Conservation (phyloP, 192 early-diverging fungal species). For the Nowakowskiella sp. region DNA sequence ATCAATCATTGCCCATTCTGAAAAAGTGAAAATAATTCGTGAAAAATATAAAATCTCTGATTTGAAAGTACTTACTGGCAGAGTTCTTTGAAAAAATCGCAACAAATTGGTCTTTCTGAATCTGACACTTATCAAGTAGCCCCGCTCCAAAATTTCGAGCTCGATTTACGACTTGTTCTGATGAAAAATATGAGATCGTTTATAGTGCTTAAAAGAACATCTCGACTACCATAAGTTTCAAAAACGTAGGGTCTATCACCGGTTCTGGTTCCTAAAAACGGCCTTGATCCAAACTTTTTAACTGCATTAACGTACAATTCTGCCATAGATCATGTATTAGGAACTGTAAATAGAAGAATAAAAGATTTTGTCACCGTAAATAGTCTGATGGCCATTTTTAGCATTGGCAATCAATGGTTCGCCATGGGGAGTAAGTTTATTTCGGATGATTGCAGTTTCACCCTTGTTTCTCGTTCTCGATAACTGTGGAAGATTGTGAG, state of each 20-base stretch:
- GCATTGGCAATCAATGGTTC: conserved; percentile 3
- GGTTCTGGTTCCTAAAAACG: conserved; percentile 26
- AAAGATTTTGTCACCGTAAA: conserved; percentile 15
- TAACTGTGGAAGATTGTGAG: neutral
- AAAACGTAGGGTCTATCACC: conserved; percentile 22
- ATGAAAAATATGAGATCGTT: neutral
- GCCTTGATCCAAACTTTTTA: conserved; percentile 8
- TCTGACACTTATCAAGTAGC: conserved; percentile 7
- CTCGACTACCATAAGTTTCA: conserved; percentile 16
- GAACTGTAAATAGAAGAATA: neutral
- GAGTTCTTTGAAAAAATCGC: conserved; percentile 23
- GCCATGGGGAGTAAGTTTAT: conserved; percentile 16
- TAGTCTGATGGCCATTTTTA: conserved; percentile 10
- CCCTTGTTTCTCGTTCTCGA: conserved; percentile 19
- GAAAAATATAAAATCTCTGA: conserved; percentile 4
- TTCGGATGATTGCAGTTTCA: conserved; percentile 26
- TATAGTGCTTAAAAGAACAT: neutral
- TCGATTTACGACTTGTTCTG: conserved; percentile 21
- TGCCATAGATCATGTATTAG: neutral
- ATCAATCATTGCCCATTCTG: conserved; percentile 40
- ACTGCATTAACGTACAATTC: conserved; percentile 32
- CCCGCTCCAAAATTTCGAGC: conserved; percentile 35
- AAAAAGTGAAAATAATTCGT: conserved; percentile 6
- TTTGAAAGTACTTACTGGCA: conserved; percentile 2
- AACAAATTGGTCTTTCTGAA: conserved; percentile 9